These are phyloP conservation scores for Lachnellula arida DNA, from an alignment of 2,329 filamentous ascomycete species.

Conservation along the genomic window DNA sequence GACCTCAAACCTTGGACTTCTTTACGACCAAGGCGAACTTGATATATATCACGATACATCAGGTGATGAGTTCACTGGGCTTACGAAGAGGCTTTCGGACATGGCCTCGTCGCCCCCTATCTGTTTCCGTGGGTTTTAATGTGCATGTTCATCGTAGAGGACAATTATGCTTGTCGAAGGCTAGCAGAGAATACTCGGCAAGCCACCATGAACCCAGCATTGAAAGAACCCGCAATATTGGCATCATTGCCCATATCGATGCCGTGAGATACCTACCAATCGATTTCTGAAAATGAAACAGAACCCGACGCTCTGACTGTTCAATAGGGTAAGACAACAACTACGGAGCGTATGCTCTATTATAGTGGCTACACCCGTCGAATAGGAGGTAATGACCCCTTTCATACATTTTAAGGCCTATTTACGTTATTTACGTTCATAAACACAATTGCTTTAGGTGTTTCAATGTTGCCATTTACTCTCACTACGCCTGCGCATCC, in stretches of 20 bases:
- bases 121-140: neutral
- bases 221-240: slow-evolving; percentile 80
- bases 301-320: neutral
- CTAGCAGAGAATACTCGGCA: slow-evolving; percentile 17
- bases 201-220: slow-evolving; percentile 21
- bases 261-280: slow-evolving; percentile 48
- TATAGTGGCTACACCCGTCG: slow-evolving; percentile 86
- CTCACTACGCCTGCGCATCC: no score
- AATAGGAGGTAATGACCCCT: slow-evolving; percentile 57
- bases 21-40: neutral
- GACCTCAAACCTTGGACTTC: neutral
- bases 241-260: slow-evolving; percentile 98
- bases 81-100: slow-evolving; percentile 20
- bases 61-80: slow-evolving; percentile 28
- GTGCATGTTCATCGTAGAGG: neutral
- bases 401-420: neutral
- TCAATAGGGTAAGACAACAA: slow-evolving; percentile 82
- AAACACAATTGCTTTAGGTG: no score
- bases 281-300: neutral
- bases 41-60: neutral
- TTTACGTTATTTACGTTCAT: neutral
- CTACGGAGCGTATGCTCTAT: slow-evolving; percentile 97
- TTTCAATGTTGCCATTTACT: neutral
- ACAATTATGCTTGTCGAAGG: slow-evolving; percentile 1
- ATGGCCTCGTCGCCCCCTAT: slow-evolving; percentile 24